Base-by-base conservation (phyloP, 2,329 filamentous ascomycete species). In the Colletotrichum melonis region DNA sequence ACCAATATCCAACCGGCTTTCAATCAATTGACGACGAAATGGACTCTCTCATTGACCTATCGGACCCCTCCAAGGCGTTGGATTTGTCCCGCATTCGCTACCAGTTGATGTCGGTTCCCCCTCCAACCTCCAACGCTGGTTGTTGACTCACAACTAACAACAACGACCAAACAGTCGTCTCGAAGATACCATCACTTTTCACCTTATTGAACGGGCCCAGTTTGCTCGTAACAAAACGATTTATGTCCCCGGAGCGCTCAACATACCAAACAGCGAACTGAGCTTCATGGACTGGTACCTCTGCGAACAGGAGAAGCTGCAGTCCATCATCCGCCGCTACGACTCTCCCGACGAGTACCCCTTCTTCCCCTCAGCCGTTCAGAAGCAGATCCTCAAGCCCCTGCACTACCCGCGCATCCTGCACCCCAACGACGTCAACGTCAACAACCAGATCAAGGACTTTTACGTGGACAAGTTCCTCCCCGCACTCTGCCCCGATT, bases 141-240 rank as follows among this genome's bases (percentile, higher is more conserved):
- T 8, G 68, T 38, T 32, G 55, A 52, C 55, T 59, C 30, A 11
- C 22, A 5, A 5, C 62, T 64, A 49, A 64, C 14, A 11, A 7
- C 30, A 64, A 55, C 14, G n/a, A 30, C 2, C 12, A 56, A 22
- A 63, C 79, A 99, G 97, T 80, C 97, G 97, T 24, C 89, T 98
- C 22, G 97, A 99, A 86, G 97, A 99, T 81, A 98, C 96, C 74
- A 98, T 99, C 80, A 97, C 94, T 77, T 98, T 97, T 84, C 94
- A 98, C 84, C 88, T 99, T 52, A 98, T 98, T 80, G 97, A 99
- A 85, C 93, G 97, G 54, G 96, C 96, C n/a, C 97, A 99, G 83
- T 99, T 98, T 83, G 95, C 96, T 4, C 89, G 97, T 76, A 98
- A 98, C 86, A 87, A 90, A 80, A 94, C 92, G 79, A 95, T 98